Conservation (phyloP, 768 basidiomycete genomes). For the Daedaleopsis nitida region DNA sequence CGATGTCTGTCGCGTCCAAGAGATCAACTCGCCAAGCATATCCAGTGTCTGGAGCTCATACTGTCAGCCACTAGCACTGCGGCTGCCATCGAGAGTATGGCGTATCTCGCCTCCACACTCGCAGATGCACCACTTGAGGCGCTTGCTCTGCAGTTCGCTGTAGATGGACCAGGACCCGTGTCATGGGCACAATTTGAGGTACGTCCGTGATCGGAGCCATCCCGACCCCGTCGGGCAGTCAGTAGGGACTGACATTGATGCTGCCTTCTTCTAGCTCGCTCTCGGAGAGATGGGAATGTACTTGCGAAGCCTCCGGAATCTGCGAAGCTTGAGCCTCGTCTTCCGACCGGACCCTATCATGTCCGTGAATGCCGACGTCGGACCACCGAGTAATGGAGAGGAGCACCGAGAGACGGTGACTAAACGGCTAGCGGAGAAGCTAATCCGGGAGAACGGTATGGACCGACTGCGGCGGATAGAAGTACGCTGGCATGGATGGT, state of each 20-base stretch:
- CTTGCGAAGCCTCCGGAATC: constrained; percentile 9
- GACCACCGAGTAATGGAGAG: neutral
- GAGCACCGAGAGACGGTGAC: constrained; percentile 13
- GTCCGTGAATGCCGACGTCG: neutral
- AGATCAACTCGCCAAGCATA: neutral
- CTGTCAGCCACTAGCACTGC: constrained; percentile 1
- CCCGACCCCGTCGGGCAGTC: neutral
- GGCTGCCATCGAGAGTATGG: constrained; percentile 4
- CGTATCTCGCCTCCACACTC: constrained; percentile 15
- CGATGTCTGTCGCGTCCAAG: neutral
- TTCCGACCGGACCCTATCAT: constrained; percentile 25
- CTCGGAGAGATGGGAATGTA: constrained; percentile 19
- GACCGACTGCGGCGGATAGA: constrained; percentile 20
- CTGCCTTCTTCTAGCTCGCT: constrained; percentile 8
- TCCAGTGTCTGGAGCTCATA: constrained; percentile 9
- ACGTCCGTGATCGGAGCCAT: constrained; percentile 1
- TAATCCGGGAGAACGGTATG: constrained; percentile 6
- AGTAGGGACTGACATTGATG: neutral
- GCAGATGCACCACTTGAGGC: constrained; percentile 4
- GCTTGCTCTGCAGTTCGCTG: constrained; percentile 9
- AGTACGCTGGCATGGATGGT: constrained; percentile 28
- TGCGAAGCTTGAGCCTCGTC: constrained; percentile 22
- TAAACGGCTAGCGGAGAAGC: constrained; percentile 12
- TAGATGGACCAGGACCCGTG: constrained; percentile 5
- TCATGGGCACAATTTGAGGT: constrained; percentile 20